Evolutionary conservation across 768 basidiomycete genomes (phyloP), one percentile per base, ranked within the genome.

Genomic region (Peribolospora baueri): DNA sequence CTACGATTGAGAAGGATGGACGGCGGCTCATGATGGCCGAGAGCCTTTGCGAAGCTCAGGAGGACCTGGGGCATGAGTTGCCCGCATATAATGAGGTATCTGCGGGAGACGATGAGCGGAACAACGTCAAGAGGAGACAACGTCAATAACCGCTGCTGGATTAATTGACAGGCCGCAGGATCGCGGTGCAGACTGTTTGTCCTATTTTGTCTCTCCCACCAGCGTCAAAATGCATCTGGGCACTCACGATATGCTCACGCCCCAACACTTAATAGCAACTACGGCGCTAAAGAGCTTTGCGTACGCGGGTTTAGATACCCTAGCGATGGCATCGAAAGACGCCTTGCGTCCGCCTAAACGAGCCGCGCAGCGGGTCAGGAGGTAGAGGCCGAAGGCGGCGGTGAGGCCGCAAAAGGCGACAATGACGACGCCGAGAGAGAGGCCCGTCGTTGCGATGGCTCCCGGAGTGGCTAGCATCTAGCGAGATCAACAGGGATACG

Each of bases 11-110:
- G 64, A 14, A 69, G 61, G 46, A 69, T 61, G 7, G 64, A 64
- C 11, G 10, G 39, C 10, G 52, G 25, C 6, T 49, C 48, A 46
- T 48, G 41, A 14, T 65, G 56, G 9, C 57, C 58, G 1, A 61
- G 59, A 42, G 56, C 14, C 5, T 61, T 58, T 3, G 55, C 46
- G 53, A 63, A 61, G 2, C 59, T 56, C 36, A 65, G 72, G 10
- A 88, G 79, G 5, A 95, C 91, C 63, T 78, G 85, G 3, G 91
- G 91, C 76, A 90, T 82, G 52, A 97, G 74, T 6, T 82, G 81
- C 71, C 95, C 85, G 67, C 88, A 78, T 61, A 91, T 87, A 63
- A 88, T 90, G 57, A 87, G 72, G 66, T 87, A 85, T 64, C 83
- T 85, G 61, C 48, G 46, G 47, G 42, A 3, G 43, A 50, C 5